Percentiles rank a stretch among this genome's conserved stretches.
These are phyloP conservation scores for Fusarium subtropicale DNA, from an alignment of 2,329 filamentous ascomycete species.

Conservation along the genomic window DNA sequence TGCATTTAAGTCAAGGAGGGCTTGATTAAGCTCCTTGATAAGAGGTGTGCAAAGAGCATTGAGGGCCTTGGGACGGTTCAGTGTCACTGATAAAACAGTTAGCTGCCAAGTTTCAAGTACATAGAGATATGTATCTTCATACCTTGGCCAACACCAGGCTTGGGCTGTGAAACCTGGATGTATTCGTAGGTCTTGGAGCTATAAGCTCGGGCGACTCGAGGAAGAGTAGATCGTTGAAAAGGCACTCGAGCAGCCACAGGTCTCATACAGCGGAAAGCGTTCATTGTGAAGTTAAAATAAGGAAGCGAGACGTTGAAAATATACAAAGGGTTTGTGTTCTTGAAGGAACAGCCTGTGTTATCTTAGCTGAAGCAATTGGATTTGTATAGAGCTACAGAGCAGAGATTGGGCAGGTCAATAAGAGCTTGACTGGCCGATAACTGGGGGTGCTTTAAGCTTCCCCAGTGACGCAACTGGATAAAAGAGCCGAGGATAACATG, in stretches of 20 bases:
- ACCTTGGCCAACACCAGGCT: conserved; percentile 93
- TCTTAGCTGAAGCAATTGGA: conserved; percentile 5
- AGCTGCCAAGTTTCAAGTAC: background rate
- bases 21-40: conserved; percentile 88
- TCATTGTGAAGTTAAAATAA: conserved; percentile 54
- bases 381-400: conserved; percentile 11
- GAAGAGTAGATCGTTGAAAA: conserved; percentile 68
- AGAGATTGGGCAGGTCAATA: conserved; percentile 15
- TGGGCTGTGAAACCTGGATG: conserved; percentile 83
- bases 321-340: background rate
- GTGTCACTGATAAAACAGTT: conserved; percentile 72
- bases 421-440: conserved; percentile 20
- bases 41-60: conserved; percentile 94
- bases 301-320: background rate
- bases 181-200: conserved; percentile 77
- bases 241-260: conserved; percentile 62
- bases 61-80: conserved; percentile 94
- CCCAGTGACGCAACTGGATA: conserved; percentile 46
- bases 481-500: conserved; percentile 46
- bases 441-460: conserved; percentile 35
- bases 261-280: conserved; percentile 67
- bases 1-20: conserved; percentile 76
- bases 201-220: conserved; percentile 65
- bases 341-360: background rate
- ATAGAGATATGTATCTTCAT: conserved; percentile 43